Evolutionary conservation across 768 basidiomycete genomes (phyloP).

Genomic region (Podaxis sp.): DNA sequence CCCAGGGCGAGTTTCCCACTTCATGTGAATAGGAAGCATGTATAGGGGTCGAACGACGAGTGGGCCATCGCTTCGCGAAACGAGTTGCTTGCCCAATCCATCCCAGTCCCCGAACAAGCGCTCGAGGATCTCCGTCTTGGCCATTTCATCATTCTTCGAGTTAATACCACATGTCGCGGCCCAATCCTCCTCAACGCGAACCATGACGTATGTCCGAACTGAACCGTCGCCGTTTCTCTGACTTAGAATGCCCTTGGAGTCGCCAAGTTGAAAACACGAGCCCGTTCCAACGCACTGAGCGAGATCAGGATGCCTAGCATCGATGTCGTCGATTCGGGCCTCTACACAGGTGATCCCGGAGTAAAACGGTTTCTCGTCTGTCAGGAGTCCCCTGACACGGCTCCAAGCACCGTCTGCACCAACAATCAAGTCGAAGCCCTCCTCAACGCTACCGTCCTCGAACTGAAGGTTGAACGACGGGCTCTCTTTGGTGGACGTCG

Average conservation of each 20-base stretch:
- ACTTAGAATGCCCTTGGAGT: too few species aligned
- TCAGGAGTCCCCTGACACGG: constrained; percentile 32
- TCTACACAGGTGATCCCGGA: constrained; percentile 24
- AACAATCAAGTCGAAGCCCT: constrained; percentile 23
- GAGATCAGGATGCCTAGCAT: too few species aligned
- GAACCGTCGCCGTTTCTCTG: too few species aligned
- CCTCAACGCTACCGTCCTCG: constrained; percentile 16
- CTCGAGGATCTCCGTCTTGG: constrained; percentile 2
- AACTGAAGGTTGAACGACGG: constrained; percentile 17
- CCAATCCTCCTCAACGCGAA: constrained; percentile 16
- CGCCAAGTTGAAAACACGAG: too few species aligned
- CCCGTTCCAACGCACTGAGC: too few species aligned
- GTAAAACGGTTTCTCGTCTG: constrained; percentile 29
- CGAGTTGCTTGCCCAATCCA: background rate
- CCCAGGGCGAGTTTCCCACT: constrained; percentile 15
- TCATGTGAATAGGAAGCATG: constrained; percentile 11
- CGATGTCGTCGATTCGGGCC: too few species aligned
- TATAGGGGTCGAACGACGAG: constrained; percentile 16
- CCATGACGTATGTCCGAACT: too few species aligned
- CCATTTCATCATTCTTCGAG: constrained; percentile 5
- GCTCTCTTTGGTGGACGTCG: background rate
- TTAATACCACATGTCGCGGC: constrained; percentile 13
- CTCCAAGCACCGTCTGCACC: constrained; percentile 39
- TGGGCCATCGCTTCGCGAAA: constrained; percentile 11
- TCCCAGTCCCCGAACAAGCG: constrained; percentile 6